phyloP scores from a whole-genome alignment of 495 filamentous ascomycete species.

The Gamarada debralockiae region DNA sequence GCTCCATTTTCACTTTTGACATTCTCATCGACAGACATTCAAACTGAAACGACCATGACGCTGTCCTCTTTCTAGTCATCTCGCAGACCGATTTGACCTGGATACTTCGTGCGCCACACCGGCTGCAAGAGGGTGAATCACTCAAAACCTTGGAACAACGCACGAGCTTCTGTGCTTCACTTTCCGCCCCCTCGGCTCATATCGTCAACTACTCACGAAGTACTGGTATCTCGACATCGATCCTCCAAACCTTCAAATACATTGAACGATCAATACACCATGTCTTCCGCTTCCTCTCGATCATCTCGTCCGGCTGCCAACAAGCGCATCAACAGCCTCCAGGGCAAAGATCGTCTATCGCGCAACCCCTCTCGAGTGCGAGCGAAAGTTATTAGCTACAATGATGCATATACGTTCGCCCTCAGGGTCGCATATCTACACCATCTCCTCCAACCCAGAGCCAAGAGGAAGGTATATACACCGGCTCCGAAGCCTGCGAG shows the following conservation, averaged over 20 bases:
- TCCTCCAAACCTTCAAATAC: neutral
- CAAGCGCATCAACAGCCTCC: conserved; percentile 41
- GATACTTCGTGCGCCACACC: too few relatives aligned
- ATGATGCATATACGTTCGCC: conserved; percentile 86
- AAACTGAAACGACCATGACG: too few relatives aligned
- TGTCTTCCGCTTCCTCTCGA: conserved; percentile 41
- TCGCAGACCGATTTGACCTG: too few relatives aligned
- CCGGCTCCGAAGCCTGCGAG: conserved; percentile 55
- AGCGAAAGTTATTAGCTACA: conserved; percentile 41
- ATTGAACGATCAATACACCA: conserved; percentile 17
- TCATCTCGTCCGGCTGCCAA: conserved; percentile 26
- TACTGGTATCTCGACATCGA: neutral
- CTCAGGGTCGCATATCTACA: conserved; percentile 88
- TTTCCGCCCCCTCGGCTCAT: too few relatives aligned
- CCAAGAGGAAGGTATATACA: conserved; percentile 81
- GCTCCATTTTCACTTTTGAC: too few relatives aligned
- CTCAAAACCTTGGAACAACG: too few relatives aligned
- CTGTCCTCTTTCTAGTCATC: too few relatives aligned
- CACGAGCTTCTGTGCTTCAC: too few relatives aligned
- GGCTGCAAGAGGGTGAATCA: too few relatives aligned
- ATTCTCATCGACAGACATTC: too few relatives aligned
- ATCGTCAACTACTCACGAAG: too few relatives aligned
- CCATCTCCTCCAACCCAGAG: conserved; percentile 88
- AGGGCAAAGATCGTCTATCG: conserved; percentile 29
- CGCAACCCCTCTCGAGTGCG: conserved; percentile 37